Percentiles rank a stretch among this genome's conserved stretches.
Evolutionary conservation across 108 stramenopile species (phyloP).

Genomic region (Conticribra guillardii): DNA sequence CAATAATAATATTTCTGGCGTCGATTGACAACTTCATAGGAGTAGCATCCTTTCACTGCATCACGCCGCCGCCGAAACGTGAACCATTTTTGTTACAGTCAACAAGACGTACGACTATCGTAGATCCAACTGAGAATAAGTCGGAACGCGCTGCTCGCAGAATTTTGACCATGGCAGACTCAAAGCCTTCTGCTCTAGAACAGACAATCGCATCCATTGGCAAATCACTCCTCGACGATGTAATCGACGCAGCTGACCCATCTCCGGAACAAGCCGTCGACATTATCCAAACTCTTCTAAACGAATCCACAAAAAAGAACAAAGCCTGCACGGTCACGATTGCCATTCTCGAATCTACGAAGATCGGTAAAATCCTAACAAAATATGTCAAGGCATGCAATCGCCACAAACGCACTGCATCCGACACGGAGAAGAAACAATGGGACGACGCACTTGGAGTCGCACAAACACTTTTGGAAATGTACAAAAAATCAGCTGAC

Average conservation of each 20-base stretch:
- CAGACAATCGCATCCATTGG: conserved; percentile 1
- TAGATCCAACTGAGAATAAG: no score
- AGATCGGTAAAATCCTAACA: conserved; percentile 54
- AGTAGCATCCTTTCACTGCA: no score
- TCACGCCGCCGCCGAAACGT: no score
- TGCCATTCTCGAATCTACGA: conserved; percentile 50
- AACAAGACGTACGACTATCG: no score
- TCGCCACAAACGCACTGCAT: conserved; percentile 57
- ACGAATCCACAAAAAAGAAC: conserved; percentile 17
- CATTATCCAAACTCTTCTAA: conserved; percentile 24
- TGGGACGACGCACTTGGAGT: conserved; percentile 43
- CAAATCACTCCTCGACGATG: conserved; percentile 15
- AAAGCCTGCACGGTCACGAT: conserved; percentile 28
- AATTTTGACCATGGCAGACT: not conserved
- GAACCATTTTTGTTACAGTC: no score
- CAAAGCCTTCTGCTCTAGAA: not conserved
- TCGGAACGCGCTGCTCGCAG: no score
- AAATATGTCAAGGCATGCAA: conserved; percentile 59
- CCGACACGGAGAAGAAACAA: conserved; percentile 1
- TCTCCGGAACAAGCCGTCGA: conserved; percentile 17
- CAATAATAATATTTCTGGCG: no score
- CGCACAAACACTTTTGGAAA: conserved; percentile 34
- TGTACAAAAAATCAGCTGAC: conserved; percentile 54
- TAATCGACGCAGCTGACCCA: conserved; percentile 25
- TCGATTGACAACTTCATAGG: no score